These are phyloP conservation scores for Verticillium nubilum DNA, from an alignment of 2,329 filamentous ascomycete genomes.

Conservation along the genomic window DNA sequence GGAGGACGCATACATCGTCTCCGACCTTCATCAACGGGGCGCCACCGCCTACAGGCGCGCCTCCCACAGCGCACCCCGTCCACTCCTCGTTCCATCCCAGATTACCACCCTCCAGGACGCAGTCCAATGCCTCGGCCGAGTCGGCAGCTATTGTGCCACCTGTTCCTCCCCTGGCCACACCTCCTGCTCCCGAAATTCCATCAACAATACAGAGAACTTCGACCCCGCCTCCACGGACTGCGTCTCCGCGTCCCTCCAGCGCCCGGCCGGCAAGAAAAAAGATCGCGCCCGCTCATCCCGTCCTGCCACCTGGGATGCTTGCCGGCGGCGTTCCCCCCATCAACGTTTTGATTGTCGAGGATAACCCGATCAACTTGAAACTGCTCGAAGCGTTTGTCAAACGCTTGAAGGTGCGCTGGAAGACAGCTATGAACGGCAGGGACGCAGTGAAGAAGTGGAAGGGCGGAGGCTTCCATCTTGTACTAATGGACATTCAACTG, in stretches of 20 bases:
- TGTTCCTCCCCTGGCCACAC: constrained; percentile 45
- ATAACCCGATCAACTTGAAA: constrained; percentile 96
- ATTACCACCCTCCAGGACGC: constrained; percentile 48
- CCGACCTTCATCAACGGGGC: constrained; percentile 59
- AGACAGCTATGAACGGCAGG: constrained; percentile 91
- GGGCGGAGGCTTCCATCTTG: constrained; percentile 85
- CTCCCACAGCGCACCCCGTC: constrained; percentile 29
- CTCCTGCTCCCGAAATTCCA: constrained; percentile 44
- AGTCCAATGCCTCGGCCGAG: constrained; percentile 54
- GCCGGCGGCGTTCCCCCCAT: constrained; percentile 88
- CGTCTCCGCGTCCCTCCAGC: constrained; percentile 43
- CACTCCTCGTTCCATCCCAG: constrained; percentile 31
- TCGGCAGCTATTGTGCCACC: constrained; percentile 32
- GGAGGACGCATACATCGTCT: constrained; percentile 73
- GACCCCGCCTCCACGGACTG: constrained; percentile 43
- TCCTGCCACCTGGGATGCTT: constrained; percentile 58
- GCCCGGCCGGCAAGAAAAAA: constrained; percentile 45
- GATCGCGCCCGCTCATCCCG: constrained; percentile 38
- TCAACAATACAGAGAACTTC: constrained; percentile 42
- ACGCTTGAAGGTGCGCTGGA: constrained; percentile 89
- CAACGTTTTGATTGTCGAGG: constrained; percentile 95
- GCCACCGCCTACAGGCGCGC: constrained; percentile 29
- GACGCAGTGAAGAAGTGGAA: constrained; percentile 95
- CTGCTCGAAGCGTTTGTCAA: constrained; percentile 95
- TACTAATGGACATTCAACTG: constrained; percentile 97